Evolutionary conservation across 2,329 filamentous ascomycete genomes (phyloP).

Genomic region (Drechslerella coelobrocha): DNA sequence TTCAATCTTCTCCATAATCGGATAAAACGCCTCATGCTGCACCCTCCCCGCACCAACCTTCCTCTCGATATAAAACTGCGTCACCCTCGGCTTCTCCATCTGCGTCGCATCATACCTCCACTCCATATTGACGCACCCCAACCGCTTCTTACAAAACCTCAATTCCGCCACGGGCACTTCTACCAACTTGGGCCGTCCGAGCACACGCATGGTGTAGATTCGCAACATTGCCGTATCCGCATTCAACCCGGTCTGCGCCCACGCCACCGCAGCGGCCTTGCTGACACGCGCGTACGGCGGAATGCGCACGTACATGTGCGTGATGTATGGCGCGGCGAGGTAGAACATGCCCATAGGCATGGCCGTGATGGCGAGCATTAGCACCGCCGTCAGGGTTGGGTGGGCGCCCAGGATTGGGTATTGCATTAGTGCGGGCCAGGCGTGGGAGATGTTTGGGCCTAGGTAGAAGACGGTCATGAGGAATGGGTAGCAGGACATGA

Average conservation of each 20-base stretch:
- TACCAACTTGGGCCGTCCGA: constrained; percentile 52
- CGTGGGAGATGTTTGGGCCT: constrained; percentile 34
- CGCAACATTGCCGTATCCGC: constrained; percentile 50
- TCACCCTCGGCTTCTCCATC: constrained; percentile 42
- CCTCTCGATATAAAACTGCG: constrained; percentile 40
- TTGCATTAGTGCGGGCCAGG: constrained; percentile 31
- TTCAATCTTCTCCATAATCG: constrained; percentile 33
- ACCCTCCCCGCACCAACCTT: constrained; percentile 30
- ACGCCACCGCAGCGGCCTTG: constrained; percentile 36
- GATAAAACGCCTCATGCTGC: constrained; percentile 42
- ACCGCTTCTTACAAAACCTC: constrained; percentile 48
- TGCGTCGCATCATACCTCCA: constrained; percentile 31
- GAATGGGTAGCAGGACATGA: constrained; percentile 44
- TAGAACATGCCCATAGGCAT: constrained; percentile 49
- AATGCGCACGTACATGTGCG: constrained; percentile 53
- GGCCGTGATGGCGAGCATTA: constrained; percentile 22
- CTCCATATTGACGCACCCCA: constrained; percentile 54
- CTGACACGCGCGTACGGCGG: constrained; percentile 52
- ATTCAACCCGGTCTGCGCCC: constrained; percentile 44
- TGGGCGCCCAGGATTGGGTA: constrained; percentile 25
- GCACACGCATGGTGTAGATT: constrained; percentile 51
- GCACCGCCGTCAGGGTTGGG: constrained; percentile 23
- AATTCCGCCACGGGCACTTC: constrained; percentile 52
- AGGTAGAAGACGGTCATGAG: constrained; percentile 50
- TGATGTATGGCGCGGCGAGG: constrained; percentile 53